Percentiles rank a stretch among this genome's conserved stretches.
Evolutionary conservation across 805 yeast species (phyloP).

Genomic region (Suhomyces faveliae): DNA sequence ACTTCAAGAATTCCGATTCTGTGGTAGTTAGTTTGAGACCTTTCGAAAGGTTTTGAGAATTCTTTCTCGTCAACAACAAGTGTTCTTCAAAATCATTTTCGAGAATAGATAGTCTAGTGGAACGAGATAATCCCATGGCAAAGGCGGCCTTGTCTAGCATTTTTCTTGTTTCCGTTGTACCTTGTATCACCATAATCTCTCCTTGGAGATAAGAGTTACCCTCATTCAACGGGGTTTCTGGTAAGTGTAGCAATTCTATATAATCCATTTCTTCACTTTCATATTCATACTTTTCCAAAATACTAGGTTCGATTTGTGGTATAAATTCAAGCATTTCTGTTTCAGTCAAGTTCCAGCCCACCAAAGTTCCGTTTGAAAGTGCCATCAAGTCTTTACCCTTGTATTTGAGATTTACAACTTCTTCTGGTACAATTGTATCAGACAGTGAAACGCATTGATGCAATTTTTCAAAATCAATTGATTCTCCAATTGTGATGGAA

Average conservation of each 20-base stretch:
- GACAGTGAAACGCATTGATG: not conserved
- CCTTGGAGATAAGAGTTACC: constrained; percentile 51
- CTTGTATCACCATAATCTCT: constrained; percentile 69
- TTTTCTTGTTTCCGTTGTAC: constrained; percentile 43
- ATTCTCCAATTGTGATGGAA: constrained; percentile 70
- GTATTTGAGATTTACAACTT: constrained; percentile 57
- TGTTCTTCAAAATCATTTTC: constrained; percentile 72
- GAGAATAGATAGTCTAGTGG: constrained; percentile 79
- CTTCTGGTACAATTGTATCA: constrained; percentile 48
- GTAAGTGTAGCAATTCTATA: constrained; percentile 43
- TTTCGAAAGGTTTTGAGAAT: constrained; percentile 63
- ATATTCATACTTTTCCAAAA: constrained; percentile 36
- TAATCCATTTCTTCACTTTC: constrained; percentile 91
- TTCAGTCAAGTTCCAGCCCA: constrained; percentile 81
- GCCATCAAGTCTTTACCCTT: constrained; percentile 56
- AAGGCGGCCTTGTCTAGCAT: constrained; percentile 82
- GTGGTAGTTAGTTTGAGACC: constrained; percentile 49
- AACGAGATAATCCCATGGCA: constrained; percentile 81
- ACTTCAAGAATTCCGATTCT: constrained; percentile 60
- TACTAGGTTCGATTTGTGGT: constrained; percentile 52
- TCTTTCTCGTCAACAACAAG: constrained; percentile 57
- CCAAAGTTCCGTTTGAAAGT: constrained; percentile 73
- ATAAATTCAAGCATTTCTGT: constrained; percentile 44
- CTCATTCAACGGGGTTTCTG: constrained; percentile 20
- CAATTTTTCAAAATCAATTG: constrained; percentile 51